Percentiles rank a stretch among this genome's conserved stretches.
Conservation (phyloP, 768 basidiomycete species). For the Stropharia rugosoannulata region DNA sequence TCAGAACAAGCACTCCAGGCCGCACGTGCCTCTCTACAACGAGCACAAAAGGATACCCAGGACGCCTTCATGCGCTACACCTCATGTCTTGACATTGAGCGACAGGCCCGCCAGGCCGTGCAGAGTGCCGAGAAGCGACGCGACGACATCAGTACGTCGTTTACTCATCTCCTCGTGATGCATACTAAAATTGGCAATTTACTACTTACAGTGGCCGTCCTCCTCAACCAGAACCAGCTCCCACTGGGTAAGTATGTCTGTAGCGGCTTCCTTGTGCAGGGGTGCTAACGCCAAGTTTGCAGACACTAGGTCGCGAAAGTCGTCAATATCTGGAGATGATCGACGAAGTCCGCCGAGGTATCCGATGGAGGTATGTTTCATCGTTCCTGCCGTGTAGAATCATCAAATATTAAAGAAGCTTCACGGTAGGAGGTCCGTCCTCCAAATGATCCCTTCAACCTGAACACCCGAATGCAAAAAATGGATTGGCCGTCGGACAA, state of each 20-base stretch:
- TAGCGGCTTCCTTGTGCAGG: too few relatives aligned
- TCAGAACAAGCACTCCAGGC: conserved; percentile 63
- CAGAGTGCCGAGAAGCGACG: conserved; percentile 64
- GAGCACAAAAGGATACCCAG: conserved; percentile 71
- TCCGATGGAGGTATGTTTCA: conserved; percentile 36
- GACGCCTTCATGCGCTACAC: conserved; percentile 72
- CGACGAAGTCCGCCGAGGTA: conserved; percentile 44
- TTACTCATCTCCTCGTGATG: conserved; percentile 3
- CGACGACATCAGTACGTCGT: conserved; percentile 56
- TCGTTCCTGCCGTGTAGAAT: conserved; percentile 2
- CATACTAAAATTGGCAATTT: conserved; percentile 13
- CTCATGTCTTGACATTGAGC: conserved; percentile 65
- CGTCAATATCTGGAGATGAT: conserved; percentile 51
- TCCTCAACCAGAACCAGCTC: conserved; percentile 46
- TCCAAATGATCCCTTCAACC: conserved; percentile 36
- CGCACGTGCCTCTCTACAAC: conserved; percentile 55
- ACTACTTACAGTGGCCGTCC: conserved; percentile 42
- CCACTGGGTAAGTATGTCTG: conserved; percentile 24
- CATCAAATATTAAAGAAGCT: conserved; percentile 5
- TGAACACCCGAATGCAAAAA: conserved; percentile 41
- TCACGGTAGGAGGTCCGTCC: conserved; percentile 34
- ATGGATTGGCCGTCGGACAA: conserved; percentile 48
- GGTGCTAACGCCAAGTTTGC: conserved; percentile 16
- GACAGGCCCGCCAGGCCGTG: conserved; percentile 65
- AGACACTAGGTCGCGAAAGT: conserved; percentile 50